Evolutionary conservation across 1,139 yeast genomes (phyloP).

Genomic region (Geotrichum bryndzae): DNA sequence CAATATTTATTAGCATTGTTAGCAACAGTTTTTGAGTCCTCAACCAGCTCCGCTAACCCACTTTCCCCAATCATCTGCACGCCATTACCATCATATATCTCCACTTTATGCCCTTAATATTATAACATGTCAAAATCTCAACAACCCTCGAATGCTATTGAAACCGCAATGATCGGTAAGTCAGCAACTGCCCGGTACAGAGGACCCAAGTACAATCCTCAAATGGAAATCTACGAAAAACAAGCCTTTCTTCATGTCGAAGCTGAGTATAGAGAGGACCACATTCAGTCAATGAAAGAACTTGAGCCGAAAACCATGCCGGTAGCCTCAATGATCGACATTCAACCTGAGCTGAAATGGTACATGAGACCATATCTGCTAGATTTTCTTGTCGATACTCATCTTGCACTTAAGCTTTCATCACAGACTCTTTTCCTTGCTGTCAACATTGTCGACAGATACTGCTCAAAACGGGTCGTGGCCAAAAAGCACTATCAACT

Average conservation of each 20-base stretch:
- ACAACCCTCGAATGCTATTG: neutral
- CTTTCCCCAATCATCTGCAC: neutral
- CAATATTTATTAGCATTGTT: neutral
- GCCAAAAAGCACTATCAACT: conserved; percentile 88
- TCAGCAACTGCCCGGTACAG: conserved; percentile 9
- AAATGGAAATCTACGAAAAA: conserved; percentile 12
- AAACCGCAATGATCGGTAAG: conserved; percentile 10
- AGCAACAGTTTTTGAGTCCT: neutral
- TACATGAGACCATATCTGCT: conserved; percentile 84
- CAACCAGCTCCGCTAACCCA: neutral
- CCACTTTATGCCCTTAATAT: neutral
- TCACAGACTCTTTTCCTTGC: conserved; percentile 80
- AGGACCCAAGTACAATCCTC: conserved; percentile 12
- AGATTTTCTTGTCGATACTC: conserved; percentile 79
- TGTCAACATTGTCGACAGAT: conserved; percentile 78
- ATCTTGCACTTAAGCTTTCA: conserved; percentile 68
- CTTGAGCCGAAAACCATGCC: conserved; percentile 32
- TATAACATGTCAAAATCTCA: conserved; percentile 2
- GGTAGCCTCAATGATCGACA: conserved; percentile 62
- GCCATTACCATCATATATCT: neutral
- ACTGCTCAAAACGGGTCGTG: conserved; percentile 87
- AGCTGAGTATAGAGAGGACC: conserved; percentile 36
- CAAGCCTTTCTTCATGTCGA: conserved; percentile 11
- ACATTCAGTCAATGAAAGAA: conserved; percentile 33
- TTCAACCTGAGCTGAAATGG: conserved; percentile 93